Percentiles rank a stretch among this genome's conserved stretches.
phyloP scores from a whole-genome alignment of 495 filamentous ascomycete genomes.

The Aspergillus nanangensis region DNA sequence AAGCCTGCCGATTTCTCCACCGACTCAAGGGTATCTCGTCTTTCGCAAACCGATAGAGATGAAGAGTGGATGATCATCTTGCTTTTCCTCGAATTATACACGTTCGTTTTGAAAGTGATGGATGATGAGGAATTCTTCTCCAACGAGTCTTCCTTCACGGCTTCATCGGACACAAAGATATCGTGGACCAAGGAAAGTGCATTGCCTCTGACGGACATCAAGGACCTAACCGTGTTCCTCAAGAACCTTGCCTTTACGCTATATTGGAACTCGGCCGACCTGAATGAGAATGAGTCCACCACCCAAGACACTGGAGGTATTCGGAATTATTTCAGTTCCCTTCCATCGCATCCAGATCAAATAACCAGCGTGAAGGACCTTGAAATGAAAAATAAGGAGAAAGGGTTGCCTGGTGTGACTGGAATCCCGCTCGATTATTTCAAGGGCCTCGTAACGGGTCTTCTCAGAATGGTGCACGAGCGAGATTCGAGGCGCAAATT shows the following conservation, averaged over 20 bases:
- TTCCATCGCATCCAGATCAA: constrained; percentile 13
- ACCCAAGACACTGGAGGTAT: constrained; percentile 45
- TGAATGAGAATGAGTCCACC: constrained; percentile 49
- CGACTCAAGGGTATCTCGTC: constrained; percentile 10
- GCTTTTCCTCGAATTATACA: constrained; percentile 90
- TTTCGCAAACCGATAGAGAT: constrained; percentile 36
- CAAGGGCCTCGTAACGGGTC: constrained; percentile 73
- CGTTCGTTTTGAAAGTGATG: constrained; percentile 83
- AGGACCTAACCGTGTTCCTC: constrained; percentile 74
- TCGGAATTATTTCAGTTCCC: constrained; percentile 51
- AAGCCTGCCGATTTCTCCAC: constrained; percentile 29
- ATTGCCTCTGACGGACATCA: constrained; percentile 65
- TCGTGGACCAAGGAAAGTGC: constrained; percentile 61
- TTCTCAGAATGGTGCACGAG: constrained; percentile 86
- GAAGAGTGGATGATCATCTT: constrained; percentile 87
- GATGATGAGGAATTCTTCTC: constrained; percentile 73
- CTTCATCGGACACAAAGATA: constrained; percentile 27
- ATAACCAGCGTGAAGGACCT: constrained; percentile 28
- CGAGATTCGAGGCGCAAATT: constrained; percentile 88
- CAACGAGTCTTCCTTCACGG: constrained; percentile 32
- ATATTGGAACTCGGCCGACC: constrained; percentile 75
- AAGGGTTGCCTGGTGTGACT: constrained; percentile 52
- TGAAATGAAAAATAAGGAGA: constrained; percentile 32
- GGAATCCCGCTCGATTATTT: constrained; percentile 77
- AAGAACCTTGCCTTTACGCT: constrained; percentile 90